Conservation (phyloP, 2,329 filamentous ascomycete genomes). For the Paecilomyces variotii region DNA sequence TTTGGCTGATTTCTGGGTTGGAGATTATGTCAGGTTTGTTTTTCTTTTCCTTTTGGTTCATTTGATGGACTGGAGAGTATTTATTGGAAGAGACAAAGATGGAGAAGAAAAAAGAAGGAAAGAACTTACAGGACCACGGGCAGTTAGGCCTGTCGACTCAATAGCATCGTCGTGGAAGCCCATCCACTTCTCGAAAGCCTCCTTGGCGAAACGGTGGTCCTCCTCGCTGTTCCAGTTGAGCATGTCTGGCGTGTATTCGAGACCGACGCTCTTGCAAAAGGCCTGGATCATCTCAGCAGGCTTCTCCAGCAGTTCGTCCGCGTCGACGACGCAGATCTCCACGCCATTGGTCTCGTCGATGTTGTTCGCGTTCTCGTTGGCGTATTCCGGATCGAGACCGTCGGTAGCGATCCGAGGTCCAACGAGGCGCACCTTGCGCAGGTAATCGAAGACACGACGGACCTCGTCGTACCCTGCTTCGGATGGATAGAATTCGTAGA, state of each 20-base stretch:
- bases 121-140: constrained; percentile 39
- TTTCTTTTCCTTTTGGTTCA: background rate
- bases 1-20: constrained; percentile 26
- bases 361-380: constrained; percentile 18
- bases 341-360: constrained; percentile 29
- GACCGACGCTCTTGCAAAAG: constrained; percentile 73
- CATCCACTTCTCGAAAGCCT: constrained; percentile 90
- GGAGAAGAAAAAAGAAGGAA: background rate
- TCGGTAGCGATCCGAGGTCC: constrained; percentile 55
- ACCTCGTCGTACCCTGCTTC: constrained; percentile 91
- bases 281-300: constrained; percentile 66
- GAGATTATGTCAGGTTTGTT: background rate
- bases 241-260: constrained; percentile 71
- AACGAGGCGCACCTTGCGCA: constrained; percentile 60
- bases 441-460: constrained; percentile 77
- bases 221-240: constrained; percentile 74
- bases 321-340: constrained; percentile 80
- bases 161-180: constrained; percentile 96
- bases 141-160: constrained; percentile 66
- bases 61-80: background rate
- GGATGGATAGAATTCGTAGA: constrained; percentile 73
- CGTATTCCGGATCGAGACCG: constrained; percentile 23
- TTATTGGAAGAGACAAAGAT: constrained; percentile 3
- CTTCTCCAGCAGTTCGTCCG: constrained; percentile 85
- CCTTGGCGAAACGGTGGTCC: constrained; percentile 58